These are phyloP conservation scores for Suillus discolor DNA, from an alignment of 768 basidiomycete species.

Conservation along the genomic window DNA sequence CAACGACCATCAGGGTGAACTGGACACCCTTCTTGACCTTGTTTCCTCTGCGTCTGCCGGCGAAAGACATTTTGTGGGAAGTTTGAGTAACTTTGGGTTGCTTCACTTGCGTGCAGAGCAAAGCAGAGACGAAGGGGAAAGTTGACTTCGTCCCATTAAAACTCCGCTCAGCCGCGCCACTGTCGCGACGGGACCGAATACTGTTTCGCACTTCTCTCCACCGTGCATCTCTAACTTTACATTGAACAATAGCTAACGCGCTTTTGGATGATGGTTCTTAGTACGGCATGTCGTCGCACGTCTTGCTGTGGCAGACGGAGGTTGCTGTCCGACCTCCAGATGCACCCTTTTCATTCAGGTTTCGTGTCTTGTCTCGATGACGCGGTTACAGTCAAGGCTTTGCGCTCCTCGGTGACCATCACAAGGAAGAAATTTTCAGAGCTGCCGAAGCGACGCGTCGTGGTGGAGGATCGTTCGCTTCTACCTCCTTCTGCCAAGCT, in stretches of 20 bases:
- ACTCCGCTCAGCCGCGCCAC: constrained; percentile 37
- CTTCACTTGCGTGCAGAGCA: constrained; percentile 33
- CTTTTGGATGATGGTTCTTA: constrained; percentile 15
- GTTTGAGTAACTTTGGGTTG: constrained; percentile 13
- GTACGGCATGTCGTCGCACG: constrained; percentile 4
- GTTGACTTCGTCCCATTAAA: constrained; percentile 33
- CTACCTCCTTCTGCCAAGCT: not conserved
- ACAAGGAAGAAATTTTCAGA: constrained; percentile 59
- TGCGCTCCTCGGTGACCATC: constrained; percentile 19
- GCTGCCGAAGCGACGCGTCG: constrained; percentile 50
- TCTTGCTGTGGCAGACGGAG: constrained; percentile 15
- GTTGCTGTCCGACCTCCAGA: not conserved
- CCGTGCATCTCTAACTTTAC: not conserved
- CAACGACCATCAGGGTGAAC: constrained; percentile 97
- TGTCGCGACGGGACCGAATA: constrained; percentile 26
- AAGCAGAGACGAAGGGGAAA: constrained; percentile 33
- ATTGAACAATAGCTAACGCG: constrained; percentile 4
- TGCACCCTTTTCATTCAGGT: constrained; percentile 10
- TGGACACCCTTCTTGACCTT: constrained; percentile 99
- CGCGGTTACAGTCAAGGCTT: not conserved
- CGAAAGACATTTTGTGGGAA: constrained; percentile 69
- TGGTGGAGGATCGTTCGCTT: not conserved
- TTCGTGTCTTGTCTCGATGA: constrained; percentile 6
- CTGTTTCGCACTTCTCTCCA: not conserved
- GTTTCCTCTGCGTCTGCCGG: constrained; percentile 84